Percentiles rank a stretch among this genome's conserved stretches.
phyloP scores from a whole-genome alignment of 129 eudicot genomes.

The Ambrosia artemisiifolia region DNA sequence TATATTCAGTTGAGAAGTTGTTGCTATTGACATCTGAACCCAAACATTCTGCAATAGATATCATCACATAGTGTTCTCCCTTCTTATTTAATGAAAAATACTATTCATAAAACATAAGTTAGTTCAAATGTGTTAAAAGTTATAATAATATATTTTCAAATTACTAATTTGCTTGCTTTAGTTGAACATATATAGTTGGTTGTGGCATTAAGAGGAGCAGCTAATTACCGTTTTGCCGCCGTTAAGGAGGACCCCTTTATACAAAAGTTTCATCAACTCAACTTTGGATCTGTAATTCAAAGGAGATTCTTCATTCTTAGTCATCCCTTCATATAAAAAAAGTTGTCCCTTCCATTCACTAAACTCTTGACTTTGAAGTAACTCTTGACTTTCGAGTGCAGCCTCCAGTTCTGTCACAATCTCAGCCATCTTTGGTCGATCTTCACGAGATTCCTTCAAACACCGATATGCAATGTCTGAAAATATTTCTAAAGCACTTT shows the following conservation, averaged over 20 bases:
- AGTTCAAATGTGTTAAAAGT: not conserved
- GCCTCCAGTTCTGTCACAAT: conserved; percentile 4
- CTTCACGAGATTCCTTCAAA: not conserved
- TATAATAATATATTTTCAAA: no score
- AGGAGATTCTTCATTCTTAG: not conserved
- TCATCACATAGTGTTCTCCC: conserved; percentile 4
- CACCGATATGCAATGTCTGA: conserved; percentile 18
- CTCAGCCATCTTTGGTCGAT: conserved; percentile 2
- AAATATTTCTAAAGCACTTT: not conserved
- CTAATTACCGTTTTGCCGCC: conserved; percentile 11
- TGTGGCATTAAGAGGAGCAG: not conserved
- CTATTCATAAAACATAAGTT: not conserved
- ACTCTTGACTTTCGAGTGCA: conserved; percentile 3
- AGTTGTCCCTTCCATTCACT: not conserved
- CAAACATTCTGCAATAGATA: conserved; percentile 9
- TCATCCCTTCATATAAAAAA: not conserved
- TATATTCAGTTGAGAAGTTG: no score
- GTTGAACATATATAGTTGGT: no score
- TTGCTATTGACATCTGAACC: not conserved
- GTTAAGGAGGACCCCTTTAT: not conserved
- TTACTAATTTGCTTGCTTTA: no score
- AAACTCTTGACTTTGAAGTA: no score
- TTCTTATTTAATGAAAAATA: conserved; percentile 6
- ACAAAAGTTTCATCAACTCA: not conserved
- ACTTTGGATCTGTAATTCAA: not conserved